Percentiles rank a stretch among this genome's conserved stretches.
These are phyloP conservation scores for Phaffia tasmanica DNA, from an alignment of 768 basidiomycete species.

Conservation along the genomic window DNA sequence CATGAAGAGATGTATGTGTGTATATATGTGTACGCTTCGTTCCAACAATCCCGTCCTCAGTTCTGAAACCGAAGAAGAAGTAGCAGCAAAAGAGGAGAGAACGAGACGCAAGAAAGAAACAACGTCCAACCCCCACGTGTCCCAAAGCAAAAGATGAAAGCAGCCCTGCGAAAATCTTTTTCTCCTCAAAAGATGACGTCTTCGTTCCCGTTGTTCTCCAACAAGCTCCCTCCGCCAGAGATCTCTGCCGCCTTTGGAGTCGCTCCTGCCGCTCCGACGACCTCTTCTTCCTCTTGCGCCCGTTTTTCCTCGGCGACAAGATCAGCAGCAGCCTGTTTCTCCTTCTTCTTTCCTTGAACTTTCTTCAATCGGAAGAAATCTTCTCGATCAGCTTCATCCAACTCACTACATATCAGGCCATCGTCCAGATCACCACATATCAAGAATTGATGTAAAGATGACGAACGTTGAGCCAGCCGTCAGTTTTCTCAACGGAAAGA, in stretches of 20 bases:
- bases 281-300: neutral
- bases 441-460: too few relatives aligned
- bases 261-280: neutral
- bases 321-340: slow-evolving; percentile 41
- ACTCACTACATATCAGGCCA: slow-evolving; percentile 43
- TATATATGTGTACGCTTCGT: too few relatives aligned
- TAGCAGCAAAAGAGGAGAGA: neutral
- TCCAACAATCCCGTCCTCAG: too few relatives aligned
- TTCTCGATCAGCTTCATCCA: slow-evolving; percentile 89
- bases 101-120: neutral
- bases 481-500: neutral
- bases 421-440: too few relatives aligned
- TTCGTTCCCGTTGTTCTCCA: slow-evolving; percentile 11
- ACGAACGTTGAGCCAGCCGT: neutral
- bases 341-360: slow-evolving; percentile 94
- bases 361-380: slow-evolving; percentile 71
- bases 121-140: neutral
- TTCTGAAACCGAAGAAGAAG: neutral
- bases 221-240: neutral
- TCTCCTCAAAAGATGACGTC: slow-evolving; percentile 20
- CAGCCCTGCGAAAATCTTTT: too few relatives aligned
- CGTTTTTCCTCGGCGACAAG: neutral
- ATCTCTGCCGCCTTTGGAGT: too few relatives aligned
- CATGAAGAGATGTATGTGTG: too few relatives aligned
- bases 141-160: neutral